Conservation (phyloP, 495 filamentous ascomycete species). For the Neurospora intermedia region DNA sequence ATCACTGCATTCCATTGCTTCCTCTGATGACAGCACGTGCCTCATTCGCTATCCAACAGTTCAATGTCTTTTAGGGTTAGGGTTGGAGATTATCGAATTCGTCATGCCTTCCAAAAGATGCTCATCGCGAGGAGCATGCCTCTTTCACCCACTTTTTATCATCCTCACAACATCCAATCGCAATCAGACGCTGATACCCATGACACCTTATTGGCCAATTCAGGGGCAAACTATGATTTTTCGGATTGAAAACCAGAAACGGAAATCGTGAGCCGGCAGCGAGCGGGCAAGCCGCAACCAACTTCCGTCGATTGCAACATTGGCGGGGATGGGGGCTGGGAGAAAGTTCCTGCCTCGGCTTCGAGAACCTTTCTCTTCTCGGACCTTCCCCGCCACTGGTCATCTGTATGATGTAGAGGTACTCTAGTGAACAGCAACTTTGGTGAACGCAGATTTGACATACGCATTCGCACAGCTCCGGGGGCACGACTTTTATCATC, state of each 20-base stretch:
- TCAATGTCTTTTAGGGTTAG: neutral
- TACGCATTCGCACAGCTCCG: neutral
- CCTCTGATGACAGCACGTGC: slow-evolving; percentile 13
- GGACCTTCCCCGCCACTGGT: neutral
- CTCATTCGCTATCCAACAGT: no score
- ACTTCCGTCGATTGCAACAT: neutral
- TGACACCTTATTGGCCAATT: neutral
- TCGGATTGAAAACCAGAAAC: neutral
- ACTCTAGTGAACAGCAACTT: neutral
- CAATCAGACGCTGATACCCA: neutral
- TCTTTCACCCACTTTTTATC: neutral
- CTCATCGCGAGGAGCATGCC: neutral
- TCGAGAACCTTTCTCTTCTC: neutral
- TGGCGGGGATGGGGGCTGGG: neutral
- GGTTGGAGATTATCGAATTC: neutral
- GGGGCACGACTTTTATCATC: neutral
- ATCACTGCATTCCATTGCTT: neutral
- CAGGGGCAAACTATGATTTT: neutral
- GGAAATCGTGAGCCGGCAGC: neutral
- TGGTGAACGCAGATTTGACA: neutral
- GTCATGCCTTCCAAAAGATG: no score
- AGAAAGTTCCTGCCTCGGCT: neutral
- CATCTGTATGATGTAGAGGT: neutral
- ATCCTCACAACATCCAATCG: neutral
- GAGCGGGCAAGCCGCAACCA: neutral